Percentiles rank a stretch among this genome's conserved stretches.
Conservation (phyloP, 176 grass and related monocot genomes). For the Alloteropsis semialata region DNA sequence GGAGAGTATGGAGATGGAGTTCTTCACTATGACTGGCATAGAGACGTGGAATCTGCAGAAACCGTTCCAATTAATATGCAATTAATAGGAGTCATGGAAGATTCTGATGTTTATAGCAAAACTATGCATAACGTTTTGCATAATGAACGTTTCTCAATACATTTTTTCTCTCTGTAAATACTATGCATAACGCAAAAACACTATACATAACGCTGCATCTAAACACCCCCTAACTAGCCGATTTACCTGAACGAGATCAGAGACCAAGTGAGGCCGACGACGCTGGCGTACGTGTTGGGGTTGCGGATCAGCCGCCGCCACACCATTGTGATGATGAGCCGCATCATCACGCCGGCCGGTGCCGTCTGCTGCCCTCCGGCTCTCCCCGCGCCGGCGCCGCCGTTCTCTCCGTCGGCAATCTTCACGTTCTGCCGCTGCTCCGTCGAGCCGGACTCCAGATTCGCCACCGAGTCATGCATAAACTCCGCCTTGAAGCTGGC, state of each 20-base stretch:
- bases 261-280: slow-evolving; percentile 83
- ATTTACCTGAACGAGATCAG: slow-evolving; percentile 76
- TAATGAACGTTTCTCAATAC: too few species aligned
- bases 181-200: too few species aligned
- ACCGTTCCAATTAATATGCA: not conserved
- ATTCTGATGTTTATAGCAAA: not conserved
- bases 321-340: slow-evolving; percentile 90
- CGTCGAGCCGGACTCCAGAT: slow-evolving; percentile 52
- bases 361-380: slow-evolving; percentile 43
- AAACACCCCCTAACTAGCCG: too few species aligned
- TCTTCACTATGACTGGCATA: slow-evolving; percentile 67
- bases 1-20: slow-evolving; percentile 89
- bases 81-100: not conserved
- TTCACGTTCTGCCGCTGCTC: not conserved
- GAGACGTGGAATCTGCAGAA: slow-evolving; percentile 63
- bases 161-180: too few species aligned
- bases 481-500: slow-evolving; percentile 30
- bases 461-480: slow-evolving; percentile 47
- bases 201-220: too few species aligned
- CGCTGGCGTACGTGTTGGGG: slow-evolving; percentile 91
- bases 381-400: not conserved
- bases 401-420: not conserved
- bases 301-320: slow-evolving; percentile 91
- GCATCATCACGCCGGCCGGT: slow-evolving; percentile 65
- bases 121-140: too few species aligned